Evolutionary conservation across 371 early-diverging fungal species (phyloP).

Genomic region (Haplosporangium sp.): DNA sequence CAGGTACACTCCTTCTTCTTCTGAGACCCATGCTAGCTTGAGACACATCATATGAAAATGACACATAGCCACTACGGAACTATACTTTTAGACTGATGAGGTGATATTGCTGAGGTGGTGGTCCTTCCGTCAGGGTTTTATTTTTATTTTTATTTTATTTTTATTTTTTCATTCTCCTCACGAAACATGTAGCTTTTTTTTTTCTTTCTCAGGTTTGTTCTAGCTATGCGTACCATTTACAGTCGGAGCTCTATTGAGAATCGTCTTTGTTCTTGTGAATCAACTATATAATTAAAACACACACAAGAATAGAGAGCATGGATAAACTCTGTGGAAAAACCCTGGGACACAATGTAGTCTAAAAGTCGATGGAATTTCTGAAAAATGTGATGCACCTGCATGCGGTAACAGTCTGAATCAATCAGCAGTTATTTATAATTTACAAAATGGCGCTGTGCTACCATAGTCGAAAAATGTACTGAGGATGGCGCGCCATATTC

Average conservation of each 20-base stretch:
- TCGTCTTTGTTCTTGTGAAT: too few relatives aligned
- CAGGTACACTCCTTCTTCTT: neutral
- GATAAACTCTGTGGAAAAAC: slow-evolving; percentile 3
- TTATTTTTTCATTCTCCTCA: neutral
- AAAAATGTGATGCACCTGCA: too few relatives aligned
- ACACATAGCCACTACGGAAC: neutral
- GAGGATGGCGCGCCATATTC: too few relatives aligned
- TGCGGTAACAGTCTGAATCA: neutral
- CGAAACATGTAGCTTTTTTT: neutral
- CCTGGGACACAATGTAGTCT: too few relatives aligned
- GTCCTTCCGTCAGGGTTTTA: slow-evolving; percentile 3
- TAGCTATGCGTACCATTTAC: neutral
- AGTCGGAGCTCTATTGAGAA: neutral
- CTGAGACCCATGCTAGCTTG: slow-evolving; percentile 1
- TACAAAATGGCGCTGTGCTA: slow-evolving; percentile 2
- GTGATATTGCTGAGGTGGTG: neutral
- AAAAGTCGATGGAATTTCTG: too few relatives aligned
- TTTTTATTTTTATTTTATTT: neutral
- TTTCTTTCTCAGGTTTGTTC: neutral
- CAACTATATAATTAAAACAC: neutral
- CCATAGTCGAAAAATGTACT: too few relatives aligned
- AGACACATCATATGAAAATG: slow-evolving; percentile 2
- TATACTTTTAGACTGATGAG: neutral
- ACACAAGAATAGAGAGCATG: neutral
- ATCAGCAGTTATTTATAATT: neutral